Conservation (phyloP, 108 stramenopile species). For the Fragilaria crotonensis region DNA sequence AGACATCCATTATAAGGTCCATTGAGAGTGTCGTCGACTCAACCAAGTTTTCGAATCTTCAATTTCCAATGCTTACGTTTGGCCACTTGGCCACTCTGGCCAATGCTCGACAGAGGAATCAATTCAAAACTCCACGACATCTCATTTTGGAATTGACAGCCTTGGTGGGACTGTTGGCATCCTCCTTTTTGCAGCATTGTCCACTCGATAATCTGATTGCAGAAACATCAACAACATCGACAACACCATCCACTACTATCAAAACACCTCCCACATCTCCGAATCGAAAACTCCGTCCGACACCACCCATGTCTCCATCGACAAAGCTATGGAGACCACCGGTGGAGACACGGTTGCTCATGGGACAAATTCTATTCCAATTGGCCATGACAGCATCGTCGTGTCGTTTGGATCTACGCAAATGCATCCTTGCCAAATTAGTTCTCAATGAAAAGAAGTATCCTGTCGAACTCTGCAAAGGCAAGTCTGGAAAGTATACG, state of each 20-base stretch:
- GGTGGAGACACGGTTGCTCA: background rate
- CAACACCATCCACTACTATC: too few species aligned
- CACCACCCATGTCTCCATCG: background rate
- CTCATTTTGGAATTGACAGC: background rate
- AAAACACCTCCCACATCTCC: background rate
- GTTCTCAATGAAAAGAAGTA: slow-evolving; percentile 74
- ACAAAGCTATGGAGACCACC: background rate
- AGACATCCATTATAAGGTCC: too few species aligned
- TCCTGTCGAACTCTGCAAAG: slow-evolving; percentile 81
- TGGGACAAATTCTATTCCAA: slow-evolving; percentile 21
- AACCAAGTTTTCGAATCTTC: too few species aligned
- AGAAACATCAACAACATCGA: background rate
- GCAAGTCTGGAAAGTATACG: slow-evolving; percentile 72
- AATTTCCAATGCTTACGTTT: too few species aligned
- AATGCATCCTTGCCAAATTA: slow-evolving; percentile 57
- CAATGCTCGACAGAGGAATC: background rate
- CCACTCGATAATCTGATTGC: slow-evolving; percentile 1
- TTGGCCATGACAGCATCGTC: slow-evolving; percentile 9
- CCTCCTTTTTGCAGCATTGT: background rate
- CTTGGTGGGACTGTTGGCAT: slow-evolving; percentile 4
- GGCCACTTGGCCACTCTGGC: background rate
- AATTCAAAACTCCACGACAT: background rate
- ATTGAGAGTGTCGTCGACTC: too few species aligned
- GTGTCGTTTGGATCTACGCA: slow-evolving; percentile 25
- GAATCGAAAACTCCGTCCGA: too few species aligned